A percentile compares a stretch with the other conserved stretches of the same genome.
phyloP scores from a whole-genome alignment of 192 early-diverging fungal genomes.

The Podila verticillata region DNA sequence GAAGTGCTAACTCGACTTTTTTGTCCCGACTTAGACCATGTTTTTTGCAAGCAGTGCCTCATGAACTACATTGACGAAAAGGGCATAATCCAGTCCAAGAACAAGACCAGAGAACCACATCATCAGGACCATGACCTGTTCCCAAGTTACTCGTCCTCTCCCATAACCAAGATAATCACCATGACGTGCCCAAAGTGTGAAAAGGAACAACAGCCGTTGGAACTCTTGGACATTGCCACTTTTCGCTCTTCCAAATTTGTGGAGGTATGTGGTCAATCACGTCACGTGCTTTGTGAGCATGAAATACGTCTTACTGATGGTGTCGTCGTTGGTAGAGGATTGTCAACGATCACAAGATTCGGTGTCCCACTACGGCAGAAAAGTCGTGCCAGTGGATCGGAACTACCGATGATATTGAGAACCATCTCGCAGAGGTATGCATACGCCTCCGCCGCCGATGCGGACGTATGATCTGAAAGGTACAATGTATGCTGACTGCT shows the following conservation, averaged over 20 bases:
- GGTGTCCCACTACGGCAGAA: background rate
- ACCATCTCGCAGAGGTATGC: background rate
- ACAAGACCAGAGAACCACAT: background rate
- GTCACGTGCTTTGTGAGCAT: too few species aligned
- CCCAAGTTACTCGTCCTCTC: background rate
- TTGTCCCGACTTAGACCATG: background rate
- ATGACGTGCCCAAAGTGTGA: constrained; percentile 1
- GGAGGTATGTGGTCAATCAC: background rate
- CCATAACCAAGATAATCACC: background rate
- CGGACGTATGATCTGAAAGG: background rate
- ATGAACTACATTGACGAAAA: background rate
- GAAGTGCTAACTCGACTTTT: background rate
- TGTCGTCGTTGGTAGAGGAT: background rate
- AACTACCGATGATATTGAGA: background rate
- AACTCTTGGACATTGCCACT: background rate
- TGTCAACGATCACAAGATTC: background rate
- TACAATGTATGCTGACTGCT: background rate
- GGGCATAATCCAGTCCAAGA: background rate
- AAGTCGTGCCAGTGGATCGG: background rate
- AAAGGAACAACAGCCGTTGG: background rate
- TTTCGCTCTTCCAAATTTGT: background rate
- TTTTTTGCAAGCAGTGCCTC: constrained; percentile 6
- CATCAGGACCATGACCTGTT: background rate
- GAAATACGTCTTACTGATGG: background rate
- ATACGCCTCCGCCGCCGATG: background rate